Base-by-base conservation (phyloP, 1,284 basidiomycete genomes). In the Cutaneotrichosporon cavernicola region DNA sequence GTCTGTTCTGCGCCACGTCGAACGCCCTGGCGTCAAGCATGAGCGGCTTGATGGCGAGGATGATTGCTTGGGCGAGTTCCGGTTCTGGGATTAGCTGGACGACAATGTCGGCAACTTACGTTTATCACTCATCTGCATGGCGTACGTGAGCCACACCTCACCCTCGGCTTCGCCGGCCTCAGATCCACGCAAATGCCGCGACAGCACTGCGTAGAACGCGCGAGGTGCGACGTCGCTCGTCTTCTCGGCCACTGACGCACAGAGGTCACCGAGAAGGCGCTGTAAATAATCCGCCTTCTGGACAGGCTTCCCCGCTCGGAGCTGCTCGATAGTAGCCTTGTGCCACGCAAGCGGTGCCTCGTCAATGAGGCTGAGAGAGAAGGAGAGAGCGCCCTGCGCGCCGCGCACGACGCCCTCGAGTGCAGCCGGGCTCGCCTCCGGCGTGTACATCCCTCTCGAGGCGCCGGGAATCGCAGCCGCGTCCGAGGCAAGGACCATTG, bases 1-100 rank as follows among this genome's bases (percentile, higher is more conserved):
- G 83, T 73, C 97, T 91, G 77, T 97, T 98, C 38, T 95, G 86
- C 71, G 91, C 91, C 10, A 90, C 85, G 65, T 90, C 89, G 50
- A 97, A 85, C 9, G 86, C 84, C 2, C 86, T 86, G 2, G 89
- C 86, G 68, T 92, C 90, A 0, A 87, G 83, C 1, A 88, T 85
- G 47, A 85, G 83, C 26, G 83, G 80, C 26, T 88, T 85, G 58
- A 93, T 81, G 2, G 88, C 85, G 10, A 83, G 80, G 6, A 90
- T 78, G 62, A 95, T 85, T 0, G 88, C 85, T 61, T 90, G 82
- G 0, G 88, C 83, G 0, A 88, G 85, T 68, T 87, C 83, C 1
- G 89, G 87, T 18, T 88, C 91, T 93, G 70, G 5, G 11, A 40
- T 62, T 46, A 65, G 59, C 46, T 34, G 16, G 36, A 8, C 5